Conservation (phyloP, 2,329 filamentous ascomycete genomes). For the Penicillium sp. region DNA sequence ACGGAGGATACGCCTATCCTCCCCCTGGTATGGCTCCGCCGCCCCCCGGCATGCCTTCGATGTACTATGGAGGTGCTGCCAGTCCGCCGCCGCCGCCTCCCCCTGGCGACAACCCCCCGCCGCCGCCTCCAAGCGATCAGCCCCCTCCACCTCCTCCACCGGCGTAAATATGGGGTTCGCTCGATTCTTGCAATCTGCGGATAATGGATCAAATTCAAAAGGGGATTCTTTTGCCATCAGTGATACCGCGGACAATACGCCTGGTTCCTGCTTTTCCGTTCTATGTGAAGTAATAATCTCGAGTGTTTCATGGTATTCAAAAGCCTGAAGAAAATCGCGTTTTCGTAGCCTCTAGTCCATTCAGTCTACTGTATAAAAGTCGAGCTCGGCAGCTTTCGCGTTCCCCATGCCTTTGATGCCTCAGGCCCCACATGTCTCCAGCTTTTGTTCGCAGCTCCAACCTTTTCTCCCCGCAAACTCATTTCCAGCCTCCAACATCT, state of each 20-base stretch:
- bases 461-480: constrained; percentile 17
- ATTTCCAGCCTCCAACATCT: too few species aligned
- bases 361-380: too few species aligned
- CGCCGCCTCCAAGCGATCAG: constrained; percentile 53
- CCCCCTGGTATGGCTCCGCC: constrained; percentile 52
- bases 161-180: too few species aligned
- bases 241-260: constrained; percentile 12
- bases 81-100: constrained; percentile 44
- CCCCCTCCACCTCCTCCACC: constrained; percentile 62
- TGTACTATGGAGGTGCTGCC: constrained; percentile 40
- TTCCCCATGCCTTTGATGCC: constrained; percentile 4
- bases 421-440: constrained; percentile 15
- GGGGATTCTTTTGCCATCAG: constrained; percentile 3
- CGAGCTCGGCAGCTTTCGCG: too few species aligned
- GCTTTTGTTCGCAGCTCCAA: constrained; percentile 12
- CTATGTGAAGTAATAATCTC: constrained; percentile 13
- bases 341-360: too few species aligned
- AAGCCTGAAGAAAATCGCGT: neutral
- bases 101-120: constrained; percentile 40
- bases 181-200: neutral
- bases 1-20: constrained; percentile 49
- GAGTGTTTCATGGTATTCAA: neutral
- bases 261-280: neutral
- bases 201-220: neutral
- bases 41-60: constrained; percentile 44